Percentiles rank a stretch among this genome's conserved stretches.
Conservation (phyloP, 73 alveolate genomes). For the Paramecium caudatum region DNA sequence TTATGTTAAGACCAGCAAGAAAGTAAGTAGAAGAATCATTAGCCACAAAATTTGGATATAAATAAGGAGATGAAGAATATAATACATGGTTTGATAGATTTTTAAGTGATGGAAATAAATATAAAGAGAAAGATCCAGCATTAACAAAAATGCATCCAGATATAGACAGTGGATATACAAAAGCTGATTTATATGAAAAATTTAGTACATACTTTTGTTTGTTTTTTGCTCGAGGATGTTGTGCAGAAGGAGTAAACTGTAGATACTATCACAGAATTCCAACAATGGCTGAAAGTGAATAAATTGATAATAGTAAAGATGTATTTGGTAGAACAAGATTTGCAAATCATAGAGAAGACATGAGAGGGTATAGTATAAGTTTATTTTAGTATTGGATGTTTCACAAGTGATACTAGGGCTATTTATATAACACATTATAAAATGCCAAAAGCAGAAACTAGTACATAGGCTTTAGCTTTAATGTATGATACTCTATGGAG, state of each 20-base stretch:
- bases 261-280: constrained; percentile 98
- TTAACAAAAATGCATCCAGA: constrained; percentile 94
- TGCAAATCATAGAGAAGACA: constrained; percentile 95
- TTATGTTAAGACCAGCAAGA: constrained; percentile 95
- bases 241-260: constrained; percentile 99
- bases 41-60: constrained; percentile 94
- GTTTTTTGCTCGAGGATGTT: constrained; percentile 97
- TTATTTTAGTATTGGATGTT: constrained; percentile 87
- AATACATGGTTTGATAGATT: constrained; percentile 99
- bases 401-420: constrained; percentile 95
- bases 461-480: constrained; percentile 89
- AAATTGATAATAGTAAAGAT: constrained; percentile 94
- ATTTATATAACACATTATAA: constrained; percentile 90
- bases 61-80: constrained; percentile 98
- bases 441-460: constrained; percentile 85
- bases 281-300: constrained; percentile 87
- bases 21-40: constrained; percentile 93
- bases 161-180: constrained; percentile 97
- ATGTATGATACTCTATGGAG: constrained; percentile 93
- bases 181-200: constrained; percentile 95
- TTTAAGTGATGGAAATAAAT: constrained; percentile 89
- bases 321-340: constrained; percentile 98
- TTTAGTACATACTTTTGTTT: constrained; percentile 93
- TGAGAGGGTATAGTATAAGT: constrained; percentile 81
- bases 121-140: constrained; percentile 86